A percentile compares a stretch with the other conserved stretches of the same genome.
phyloP scores from a whole-genome alignment of 768 basidiomycete genomes.

The Naematelia aurantialba region DNA sequence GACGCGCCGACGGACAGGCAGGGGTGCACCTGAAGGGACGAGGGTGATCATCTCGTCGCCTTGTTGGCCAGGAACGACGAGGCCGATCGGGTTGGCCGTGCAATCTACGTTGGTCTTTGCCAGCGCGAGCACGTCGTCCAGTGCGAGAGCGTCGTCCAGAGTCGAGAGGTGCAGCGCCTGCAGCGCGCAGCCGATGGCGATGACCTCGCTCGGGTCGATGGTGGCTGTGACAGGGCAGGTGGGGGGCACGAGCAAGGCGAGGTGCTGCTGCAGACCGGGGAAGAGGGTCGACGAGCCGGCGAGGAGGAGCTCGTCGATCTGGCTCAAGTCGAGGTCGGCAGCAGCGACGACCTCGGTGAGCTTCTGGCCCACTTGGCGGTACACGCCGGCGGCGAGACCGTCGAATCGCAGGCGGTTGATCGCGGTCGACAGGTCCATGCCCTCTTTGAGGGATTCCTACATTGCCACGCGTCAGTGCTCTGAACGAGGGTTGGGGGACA shows the following conservation, averaged over 20 bases:
- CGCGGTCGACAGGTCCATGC: slow-evolving; percentile 79
- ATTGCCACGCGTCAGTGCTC: no score
- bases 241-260: slow-evolving; percentile 50
- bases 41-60: slow-evolving; percentile 37
- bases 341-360: slow-evolving; percentile 47
- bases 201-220: slow-evolving; percentile 53
- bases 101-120: slow-evolving; percentile 34
- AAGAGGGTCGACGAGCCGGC: slow-evolving; percentile 53
- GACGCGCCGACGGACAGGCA: slow-evolving; percentile 52
- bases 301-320: slow-evolving; percentile 54
- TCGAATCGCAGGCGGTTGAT: slow-evolving; percentile 55
- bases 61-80: slow-evolving; percentile 48
- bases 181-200: slow-evolving; percentile 53
- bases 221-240: slow-evolving; percentile 49
- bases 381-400: slow-evolving; percentile 50
- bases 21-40: slow-evolving; percentile 44
- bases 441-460: slow-evolving; percentile 73
- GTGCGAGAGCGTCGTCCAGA: slow-evolving; percentile 39
- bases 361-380: slow-evolving; percentile 49
- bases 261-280: slow-evolving; percentile 50
- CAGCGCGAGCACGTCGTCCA: slow-evolving; percentile 44
- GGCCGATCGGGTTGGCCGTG: slow-evolving; percentile 50
- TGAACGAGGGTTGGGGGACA: background rate
- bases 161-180: slow-evolving; percentile 50
- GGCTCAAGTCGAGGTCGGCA: slow-evolving; percentile 49